Percentiles rank a stretch among this genome's conserved stretches.
Conservation (phyloP, 1,139 yeast species). For the Yamadazyma kanchanaburiensis region DNA sequence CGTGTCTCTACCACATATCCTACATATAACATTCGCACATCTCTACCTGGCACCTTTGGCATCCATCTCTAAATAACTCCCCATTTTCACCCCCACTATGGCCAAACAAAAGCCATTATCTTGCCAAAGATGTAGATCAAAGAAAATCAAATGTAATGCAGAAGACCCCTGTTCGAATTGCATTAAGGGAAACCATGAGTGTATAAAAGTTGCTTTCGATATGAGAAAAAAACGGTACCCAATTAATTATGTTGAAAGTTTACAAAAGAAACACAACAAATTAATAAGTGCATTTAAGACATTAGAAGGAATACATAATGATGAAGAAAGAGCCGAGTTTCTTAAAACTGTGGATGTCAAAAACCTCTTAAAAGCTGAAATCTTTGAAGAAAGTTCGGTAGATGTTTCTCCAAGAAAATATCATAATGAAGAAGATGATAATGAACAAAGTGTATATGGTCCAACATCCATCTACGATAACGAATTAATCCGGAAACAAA, state of each 20-base stretch:
- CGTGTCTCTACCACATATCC: too few relatives aligned
- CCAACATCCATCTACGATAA: constrained; percentile 51
- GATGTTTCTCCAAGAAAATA: neutral
- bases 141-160: constrained; percentile 53
- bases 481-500: constrained; percentile 17
- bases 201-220: constrained; percentile 50
- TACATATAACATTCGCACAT: too few relatives aligned
- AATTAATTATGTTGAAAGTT: constrained; percentile 42
- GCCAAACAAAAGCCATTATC: constrained; percentile 9
- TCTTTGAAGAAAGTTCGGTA: constrained; percentile 1
- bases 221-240: constrained; percentile 53
- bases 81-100: too few relatives aligned
- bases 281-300: constrained; percentile 23
- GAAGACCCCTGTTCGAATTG: constrained; percentile 52
- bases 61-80: too few relatives aligned
- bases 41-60: too few relatives aligned
- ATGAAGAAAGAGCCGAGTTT: constrained; percentile 19
- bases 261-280: constrained; percentile 27
- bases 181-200: constrained; percentile 39
- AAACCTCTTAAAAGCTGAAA: constrained; percentile 3
- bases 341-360: constrained; percentile 14
- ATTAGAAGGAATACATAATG: constrained; percentile 18
- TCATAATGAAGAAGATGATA: constrained; percentile 14
- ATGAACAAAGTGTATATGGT: constrained; percentile 39
- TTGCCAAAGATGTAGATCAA: constrained; percentile 50